phyloP scores from a whole-genome alignment of 371 early-diverging fungal genomes.

The Vairimorpha necatrix region DNA sequence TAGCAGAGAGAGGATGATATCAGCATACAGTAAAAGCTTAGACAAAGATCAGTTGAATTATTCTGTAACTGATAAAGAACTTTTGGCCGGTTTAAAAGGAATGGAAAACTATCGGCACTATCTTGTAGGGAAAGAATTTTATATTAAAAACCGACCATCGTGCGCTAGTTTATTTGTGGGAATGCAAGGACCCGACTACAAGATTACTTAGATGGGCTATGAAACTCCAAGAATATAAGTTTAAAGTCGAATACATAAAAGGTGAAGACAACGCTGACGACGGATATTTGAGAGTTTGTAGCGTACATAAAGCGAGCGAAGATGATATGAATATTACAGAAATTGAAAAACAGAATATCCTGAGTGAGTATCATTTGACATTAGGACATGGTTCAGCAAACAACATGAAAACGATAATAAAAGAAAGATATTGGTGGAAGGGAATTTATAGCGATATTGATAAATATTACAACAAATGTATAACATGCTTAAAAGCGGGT shows the following conservation, averaged over 20 bases:
- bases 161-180: not conserved
- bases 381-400: conserved; percentile 25
- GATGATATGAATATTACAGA: not conserved
- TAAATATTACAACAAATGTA: too few relatives aligned
- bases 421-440: conserved; percentile 13
- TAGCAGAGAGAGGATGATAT: not conserved
- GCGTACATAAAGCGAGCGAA: not conserved
- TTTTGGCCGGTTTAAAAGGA: not conserved
- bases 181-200: not conserved
- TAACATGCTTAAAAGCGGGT: too few relatives aligned
- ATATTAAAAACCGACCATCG: not conserved
- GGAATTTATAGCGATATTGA: conserved; percentile 30
- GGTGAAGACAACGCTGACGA: conserved; percentile 23
- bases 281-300: not conserved
- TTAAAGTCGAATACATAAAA: conserved; percentile 18
- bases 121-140: conserved; percentile 2
- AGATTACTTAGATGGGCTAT: conserved; percentile 11
- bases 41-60: conserved; percentile 15
- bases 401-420: conserved; percentile 25
- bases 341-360: not conserved
- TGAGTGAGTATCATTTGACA: not conserved
- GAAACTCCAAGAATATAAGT: conserved; percentile 2
- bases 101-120: conserved; percentile 3
- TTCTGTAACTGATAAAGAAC: conserved; percentile 11
- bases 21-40: not conserved